Conservation (phyloP, 129 eudicot genomes). For the Artemisia argyi region DNA sequence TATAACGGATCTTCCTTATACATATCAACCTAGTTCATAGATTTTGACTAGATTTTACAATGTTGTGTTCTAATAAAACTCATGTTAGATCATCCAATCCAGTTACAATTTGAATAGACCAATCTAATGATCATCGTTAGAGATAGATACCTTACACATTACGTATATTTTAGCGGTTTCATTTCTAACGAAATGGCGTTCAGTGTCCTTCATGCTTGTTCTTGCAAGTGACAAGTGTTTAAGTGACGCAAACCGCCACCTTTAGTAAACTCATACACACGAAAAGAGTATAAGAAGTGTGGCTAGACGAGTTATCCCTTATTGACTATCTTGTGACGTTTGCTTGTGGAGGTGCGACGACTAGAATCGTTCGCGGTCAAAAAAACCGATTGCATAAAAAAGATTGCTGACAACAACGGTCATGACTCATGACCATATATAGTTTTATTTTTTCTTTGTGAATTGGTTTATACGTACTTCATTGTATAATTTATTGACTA, state of each 20-base stretch:
- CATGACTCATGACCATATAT: not conserved
- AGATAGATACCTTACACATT: not conserved
- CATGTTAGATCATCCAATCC: constrained; percentile 6
- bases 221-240: constrained; percentile 28
- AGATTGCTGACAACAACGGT: constrained; percentile 3
- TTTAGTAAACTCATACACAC: constrained; percentile 13
- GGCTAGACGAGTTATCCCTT: constrained; percentile 18
- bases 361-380: constrained; percentile 12
- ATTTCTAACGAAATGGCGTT: constrained; percentile 1
- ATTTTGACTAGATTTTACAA: not conserved
- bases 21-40: not conserved
- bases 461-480: not conserved
- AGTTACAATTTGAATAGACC: not conserved
- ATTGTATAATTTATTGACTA: constrained; percentile 14
- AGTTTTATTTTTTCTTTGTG: not conserved
- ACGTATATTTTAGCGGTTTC: constrained; percentile 26
- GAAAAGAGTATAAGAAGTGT: not conserved
- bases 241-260: constrained; percentile 2
- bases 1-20: no score
- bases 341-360: constrained; percentile 20
- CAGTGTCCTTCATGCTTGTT: constrained; percentile 17
- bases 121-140: constrained; percentile 5
- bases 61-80: not conserved
- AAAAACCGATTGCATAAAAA: constrained; percentile 17
- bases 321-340: not conserved